Conservation (phyloP, 2,329 filamentous ascomycete species). For the Fusarium sp. region DNA sequence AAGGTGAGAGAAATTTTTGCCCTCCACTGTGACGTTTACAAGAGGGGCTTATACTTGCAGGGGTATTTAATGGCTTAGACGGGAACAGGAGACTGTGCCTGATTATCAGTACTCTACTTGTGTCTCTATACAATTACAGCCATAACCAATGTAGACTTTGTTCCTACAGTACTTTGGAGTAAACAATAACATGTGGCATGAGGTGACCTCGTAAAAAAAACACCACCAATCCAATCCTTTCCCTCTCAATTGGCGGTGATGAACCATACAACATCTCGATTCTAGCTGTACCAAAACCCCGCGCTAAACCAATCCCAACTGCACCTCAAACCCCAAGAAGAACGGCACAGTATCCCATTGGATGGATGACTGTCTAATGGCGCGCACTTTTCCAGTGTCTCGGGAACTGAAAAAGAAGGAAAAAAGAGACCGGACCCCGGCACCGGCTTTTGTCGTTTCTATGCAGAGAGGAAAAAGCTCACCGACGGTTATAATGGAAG, state of each 20-base stretch:
- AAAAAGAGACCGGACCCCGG: background rate
- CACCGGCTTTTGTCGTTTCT: background rate
- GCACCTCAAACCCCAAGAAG: background rate
- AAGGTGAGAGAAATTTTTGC: constrained; percentile 37
- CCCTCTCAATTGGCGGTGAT: constrained; percentile 29
- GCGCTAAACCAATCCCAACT: constrained; percentile 29
- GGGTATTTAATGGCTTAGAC: constrained; percentile 22
- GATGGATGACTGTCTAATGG: background rate
- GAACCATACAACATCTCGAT: constrained; percentile 15
- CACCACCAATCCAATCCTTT: background rate
- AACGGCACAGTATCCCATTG: constrained; percentile 25
- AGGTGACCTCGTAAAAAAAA: constrained; percentile 13
- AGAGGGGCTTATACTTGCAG: constrained; percentile 29
- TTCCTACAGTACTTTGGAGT: background rate
- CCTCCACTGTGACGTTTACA: constrained; percentile 45
- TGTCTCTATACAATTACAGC: background rate
- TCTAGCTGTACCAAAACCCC: constrained; percentile 10
- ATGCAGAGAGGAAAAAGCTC: constrained; percentile 10
- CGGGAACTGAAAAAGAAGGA: constrained; percentile 12
- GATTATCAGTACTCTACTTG: background rate
- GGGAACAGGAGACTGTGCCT: background rate
- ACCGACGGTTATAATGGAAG: constrained; percentile 12
- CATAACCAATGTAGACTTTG: background rate
- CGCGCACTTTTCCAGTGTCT: constrained; percentile 20
- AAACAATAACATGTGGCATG: background rate